These are phyloP conservation scores for Domatiomyces catenatus DNA, from an alignment of 2,329 filamentous ascomycete species.

Conservation along the genomic window DNA sequence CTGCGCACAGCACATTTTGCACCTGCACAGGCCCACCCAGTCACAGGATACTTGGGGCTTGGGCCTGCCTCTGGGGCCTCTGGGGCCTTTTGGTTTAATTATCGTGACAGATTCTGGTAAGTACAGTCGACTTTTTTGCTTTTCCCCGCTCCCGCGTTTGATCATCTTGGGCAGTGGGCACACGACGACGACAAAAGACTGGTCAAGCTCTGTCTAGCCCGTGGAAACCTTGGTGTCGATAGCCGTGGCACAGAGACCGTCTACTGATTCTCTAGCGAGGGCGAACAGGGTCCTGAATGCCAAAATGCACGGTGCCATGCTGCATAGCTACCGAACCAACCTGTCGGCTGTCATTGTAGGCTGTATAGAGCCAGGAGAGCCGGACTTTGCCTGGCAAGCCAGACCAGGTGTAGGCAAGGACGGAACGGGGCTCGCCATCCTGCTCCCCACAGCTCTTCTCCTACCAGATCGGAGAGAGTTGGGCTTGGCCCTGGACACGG, in stretches of 20 bases:
- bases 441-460: not conserved
- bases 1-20: not conserved
- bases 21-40: not conserved
- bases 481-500: not conserved
- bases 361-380: not conserved
- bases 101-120: not conserved
- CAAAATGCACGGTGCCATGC: no score
- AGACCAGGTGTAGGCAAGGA: no score
- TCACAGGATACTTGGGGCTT: not conserved
- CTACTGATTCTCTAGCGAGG: not conserved
- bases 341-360: no score
- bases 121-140: not conserved
- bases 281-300: not conserved
- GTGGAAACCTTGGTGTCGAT: not conserved
- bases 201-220: not conserved
- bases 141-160: not conserved
- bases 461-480: not conserved
- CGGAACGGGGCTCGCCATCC: not conserved
- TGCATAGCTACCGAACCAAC: no score
- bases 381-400: no score
- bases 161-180: not conserved
- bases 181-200: not conserved
- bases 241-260: not conserved
- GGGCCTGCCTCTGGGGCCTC: no score
- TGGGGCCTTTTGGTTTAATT: not conserved